Evolutionary conservation across 2,329 filamentous ascomycete species (phyloP), one percentile per base, ranked within the genome.

Genomic region (Xylaria sp.): DNA sequence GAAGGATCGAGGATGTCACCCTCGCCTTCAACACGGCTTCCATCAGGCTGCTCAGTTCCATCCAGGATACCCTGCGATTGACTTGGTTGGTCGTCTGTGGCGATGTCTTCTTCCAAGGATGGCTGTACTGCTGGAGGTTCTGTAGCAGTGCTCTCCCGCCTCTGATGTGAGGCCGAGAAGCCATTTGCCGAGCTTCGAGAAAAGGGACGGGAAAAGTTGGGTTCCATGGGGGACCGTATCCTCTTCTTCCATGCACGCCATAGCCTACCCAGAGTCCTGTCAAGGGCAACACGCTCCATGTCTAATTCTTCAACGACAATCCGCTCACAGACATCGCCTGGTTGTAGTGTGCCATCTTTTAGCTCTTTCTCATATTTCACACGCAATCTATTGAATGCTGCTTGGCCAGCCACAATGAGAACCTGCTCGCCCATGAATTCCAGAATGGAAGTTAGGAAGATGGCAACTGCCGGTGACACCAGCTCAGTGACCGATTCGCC

Each of bases 231-330:
- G 7, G 86, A 86, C 67, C 93, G 88, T 74, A 92, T 86, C 71
- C 92, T 89, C 83, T 97, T 97, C 82, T 96, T 94, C 96, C 96
- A 99, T 31, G 93, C 92, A 75, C 96, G 89, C 96, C 96, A 99
- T 52, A 98, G 84, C 58, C 94, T 87, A 23, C 96, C 96, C 1
- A 99, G 84, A 2, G 93, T 94, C 66, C 94, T 88, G 78, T 97
- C 97, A 69, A 98, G 85, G 8, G 95, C 95, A 72, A 98, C 89
- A 74, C 94, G 93, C 78, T 98, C 96, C 86, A 98, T 93, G 78
- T 99, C 96, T 64, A 90, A 83, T 76, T 98, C 95, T 76, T 97
- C 93, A 31, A 99, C 90, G n/a, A 94, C 84, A 62, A 97, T 86
- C 18, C 90, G 88, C 71, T 93, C 90, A 49, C 87, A 84, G 58